Evolutionary conservation across 116 monocot species (phyloP), one percentile per base, ranked within the genome.

Genomic region (Phalaenopsis hybrid): DNA sequence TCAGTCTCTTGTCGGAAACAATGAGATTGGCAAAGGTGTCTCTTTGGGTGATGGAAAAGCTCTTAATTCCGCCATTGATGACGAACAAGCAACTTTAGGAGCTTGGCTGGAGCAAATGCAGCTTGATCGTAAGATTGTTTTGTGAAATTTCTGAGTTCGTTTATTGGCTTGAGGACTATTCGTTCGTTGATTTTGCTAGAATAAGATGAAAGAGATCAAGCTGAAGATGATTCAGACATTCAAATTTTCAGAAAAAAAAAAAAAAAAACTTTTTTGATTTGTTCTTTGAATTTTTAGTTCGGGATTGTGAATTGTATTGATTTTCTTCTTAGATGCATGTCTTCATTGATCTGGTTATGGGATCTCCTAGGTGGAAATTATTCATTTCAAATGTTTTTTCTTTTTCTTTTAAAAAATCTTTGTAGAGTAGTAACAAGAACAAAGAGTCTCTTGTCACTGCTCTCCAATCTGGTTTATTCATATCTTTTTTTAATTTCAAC

Each of bases 21-120:
- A 83, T 0, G 92, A 92, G 52, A 46, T 45, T 9, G 86, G 84
- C 33, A 33, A 33, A 31, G 33, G 73, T 16, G 3, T 67, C 55
- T 55, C 15, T 55, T 16, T 55, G 13, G 55, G 15, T 55, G 55
- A 55, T 55, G 55, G 89, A 82, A 8, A 79, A 70, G 68, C 25
- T 59, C 23, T 43, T 57, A 44, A 41, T 37, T 75, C 75, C n/a
- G 6, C 75, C 46, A 45, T 48, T 48, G n/a, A 75, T 48, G 75
- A 89, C 7, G 82, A 90, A 77, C 83, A 91, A 75, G 90, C 87
- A 28, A 88, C 88, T 20, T 75, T 90, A 8, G 86, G 86, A 41
- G 89, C 84, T 52, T 96, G 93, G 96, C 80, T 96, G 82, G 92
- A 96, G 75, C 86, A 96, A 86, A 85, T 93, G 93, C 87, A 96